Conservation (phyloP, 345 rosid genomes). For the Mercurialis annua region DNA sequence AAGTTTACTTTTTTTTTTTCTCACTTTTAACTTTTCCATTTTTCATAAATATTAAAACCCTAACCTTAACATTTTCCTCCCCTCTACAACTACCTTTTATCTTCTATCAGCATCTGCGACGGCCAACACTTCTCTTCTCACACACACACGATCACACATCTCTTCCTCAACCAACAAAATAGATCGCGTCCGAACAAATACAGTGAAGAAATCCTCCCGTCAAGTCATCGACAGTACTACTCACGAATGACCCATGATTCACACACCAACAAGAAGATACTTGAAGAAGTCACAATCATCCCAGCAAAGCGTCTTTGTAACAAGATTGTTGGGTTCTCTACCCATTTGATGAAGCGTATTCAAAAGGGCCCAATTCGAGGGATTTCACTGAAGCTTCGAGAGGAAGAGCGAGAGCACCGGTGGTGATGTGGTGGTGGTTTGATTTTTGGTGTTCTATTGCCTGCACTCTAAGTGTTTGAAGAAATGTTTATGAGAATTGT, state of each 20-base stretch:
- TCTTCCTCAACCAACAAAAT: background rate
- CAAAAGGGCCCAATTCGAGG: conserved; percentile 30
- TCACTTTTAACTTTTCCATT: too few relatives aligned
- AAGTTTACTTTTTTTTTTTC: too few relatives aligned
- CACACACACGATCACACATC: background rate
- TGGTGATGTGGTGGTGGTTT: too few relatives aligned
- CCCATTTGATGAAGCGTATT: conserved; percentile 28
- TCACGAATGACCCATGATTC: conserved; percentile 22
- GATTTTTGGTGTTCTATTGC: too few relatives aligned
- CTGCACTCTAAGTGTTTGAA: too few relatives aligned
- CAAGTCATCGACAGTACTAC: conserved; percentile 30
- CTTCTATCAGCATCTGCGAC: background rate
- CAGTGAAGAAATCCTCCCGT: conserved; percentile 27
- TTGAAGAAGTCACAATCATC: conserved; percentile 27
- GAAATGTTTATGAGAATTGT: too few relatives aligned
- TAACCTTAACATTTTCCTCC: background rate
- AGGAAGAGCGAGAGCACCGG: conserved; percentile 30
- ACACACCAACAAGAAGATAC: conserved; percentile 25
- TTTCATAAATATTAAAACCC: too few relatives aligned
- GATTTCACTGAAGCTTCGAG: conserved; percentile 28
- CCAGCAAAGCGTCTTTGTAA: conserved; percentile 27
- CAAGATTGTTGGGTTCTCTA: conserved; percentile 30
- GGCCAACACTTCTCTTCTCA: background rate
- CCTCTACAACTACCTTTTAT: too few relatives aligned
- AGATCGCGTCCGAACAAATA: conserved; percentile 24